These are phyloP conservation scores for Russula sp. DNA, from an alignment of 768 basidiomycete species.

Conservation along the genomic window DNA sequence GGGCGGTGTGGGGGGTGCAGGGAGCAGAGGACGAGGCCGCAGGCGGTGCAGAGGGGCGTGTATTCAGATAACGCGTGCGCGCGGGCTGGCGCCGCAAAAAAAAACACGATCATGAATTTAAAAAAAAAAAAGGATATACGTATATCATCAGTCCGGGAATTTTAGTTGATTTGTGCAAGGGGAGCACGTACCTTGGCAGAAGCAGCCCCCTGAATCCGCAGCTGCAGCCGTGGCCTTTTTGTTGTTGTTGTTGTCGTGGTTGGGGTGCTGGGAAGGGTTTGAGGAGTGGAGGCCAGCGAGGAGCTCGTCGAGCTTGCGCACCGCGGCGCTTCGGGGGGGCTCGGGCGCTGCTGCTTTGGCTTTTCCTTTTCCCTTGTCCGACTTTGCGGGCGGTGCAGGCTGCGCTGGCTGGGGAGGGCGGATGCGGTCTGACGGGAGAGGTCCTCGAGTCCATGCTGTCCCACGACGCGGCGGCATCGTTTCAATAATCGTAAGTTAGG, in stretches of 20 bases:
- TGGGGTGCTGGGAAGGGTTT: neutral
- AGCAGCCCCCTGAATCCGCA: slow-evolving; percentile 6
- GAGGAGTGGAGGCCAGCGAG: slow-evolving; percentile 3
- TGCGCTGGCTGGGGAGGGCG: neutral
- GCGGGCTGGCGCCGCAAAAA: slow-evolving; percentile 19
- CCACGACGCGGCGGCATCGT: slow-evolving; percentile 13
- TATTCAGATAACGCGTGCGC: slow-evolving; percentile 16
- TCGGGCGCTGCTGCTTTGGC: slow-evolving; percentile 4
- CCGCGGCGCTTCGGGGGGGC: slow-evolving; percentile 14
- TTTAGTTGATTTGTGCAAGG: neutral
- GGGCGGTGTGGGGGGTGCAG: slow-evolving; percentile 9
- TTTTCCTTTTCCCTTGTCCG: slow-evolving; percentile 16
- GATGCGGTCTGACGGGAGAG: slow-evolving; percentile 10
- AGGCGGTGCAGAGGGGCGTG: slow-evolving; percentile 20
- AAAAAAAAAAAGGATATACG: too few relatives aligned
- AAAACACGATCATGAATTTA: neutral
- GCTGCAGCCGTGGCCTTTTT: neutral
- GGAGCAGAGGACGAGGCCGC: slow-evolving; percentile 23
- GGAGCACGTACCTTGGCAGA: slow-evolving; percentile 21
- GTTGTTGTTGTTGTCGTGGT: neutral
- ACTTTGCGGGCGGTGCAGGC: neutral
- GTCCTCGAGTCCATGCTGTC: slow-evolving; percentile 10
- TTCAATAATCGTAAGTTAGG: neutral
- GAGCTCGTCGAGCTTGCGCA: slow-evolving; percentile 21
- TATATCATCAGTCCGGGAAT: neutral